Base-by-base conservation (phyloP, 2,329 filamentous ascomycete species). In the Alternaria incomplexa region DNA sequence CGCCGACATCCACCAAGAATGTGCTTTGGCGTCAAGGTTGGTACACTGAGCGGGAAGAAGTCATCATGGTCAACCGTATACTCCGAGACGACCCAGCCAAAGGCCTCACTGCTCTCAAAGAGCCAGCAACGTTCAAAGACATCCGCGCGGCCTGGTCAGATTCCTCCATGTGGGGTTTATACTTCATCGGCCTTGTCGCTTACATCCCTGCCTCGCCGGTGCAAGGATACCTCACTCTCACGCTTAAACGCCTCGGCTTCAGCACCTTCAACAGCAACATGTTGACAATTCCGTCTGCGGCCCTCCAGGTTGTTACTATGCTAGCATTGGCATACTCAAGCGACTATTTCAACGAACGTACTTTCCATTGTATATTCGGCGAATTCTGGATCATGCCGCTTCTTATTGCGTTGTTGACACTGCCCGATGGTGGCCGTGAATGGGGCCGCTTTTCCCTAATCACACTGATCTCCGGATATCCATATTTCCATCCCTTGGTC, bases 51-150 rank as follows among this genome's bases (percentile, higher is more conserved):
- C 83, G 84, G 6, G 87, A 92, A 70, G 89, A 91, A 70, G 83
- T 86, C 55, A 91, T 91, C 73, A 88, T 91, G 85, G 84, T 90
- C 44, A 91, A 91, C 74, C 84, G 85, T 25, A 82, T 89, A 26
- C 80, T 86, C 20, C 82, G 85, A n/a, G 85, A 86, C 57, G 85
- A 86, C 58, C 84, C 85, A 1, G 82, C 81, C 56, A 88, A 88
- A 68, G 85, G 85, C 17, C 82, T 82, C 55, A 88, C 87, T 80
- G 84, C 86, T 69, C 86, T 88, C 66, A 81, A 86, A 4, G 84
- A 88, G 71, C 82, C 83, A 1, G 77, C 87, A 7, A 83, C 80
- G 0, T 80, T 80, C 1, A 78, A 73, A 23, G 81, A 85, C 67
- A 81, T 87, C 47, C 83, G 81, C 73, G 69, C 82, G n/a, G 82